Evolutionary conservation across 441 rosid genomes (phyloP).

Genomic region (Adansonia madagascariensis): DNA sequence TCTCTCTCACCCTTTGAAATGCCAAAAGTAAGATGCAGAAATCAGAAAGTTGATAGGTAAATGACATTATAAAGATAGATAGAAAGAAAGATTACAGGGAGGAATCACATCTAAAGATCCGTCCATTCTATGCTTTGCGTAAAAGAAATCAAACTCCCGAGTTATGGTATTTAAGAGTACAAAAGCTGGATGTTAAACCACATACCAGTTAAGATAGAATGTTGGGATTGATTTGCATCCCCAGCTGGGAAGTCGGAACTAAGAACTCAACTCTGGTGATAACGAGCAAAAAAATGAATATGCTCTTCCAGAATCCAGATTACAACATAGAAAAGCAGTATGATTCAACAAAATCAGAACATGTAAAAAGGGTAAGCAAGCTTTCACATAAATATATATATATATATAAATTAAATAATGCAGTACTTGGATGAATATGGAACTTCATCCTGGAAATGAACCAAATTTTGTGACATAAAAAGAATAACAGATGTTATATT

Average conservation of each 20-base stretch:
- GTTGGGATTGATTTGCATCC: conserved; percentile 1
- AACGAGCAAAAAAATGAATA: not conserved
- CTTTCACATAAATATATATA: not conserved
- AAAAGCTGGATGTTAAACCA: not conserved
- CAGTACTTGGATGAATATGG: not conserved
- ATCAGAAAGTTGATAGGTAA: conserved; percentile 19
- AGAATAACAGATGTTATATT: conserved; percentile 34
- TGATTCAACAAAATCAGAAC: not conserved
- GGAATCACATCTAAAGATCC: conserved; percentile 3
- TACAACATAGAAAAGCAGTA: not conserved
- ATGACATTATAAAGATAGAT: not conserved
- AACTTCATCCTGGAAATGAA: not conserved
- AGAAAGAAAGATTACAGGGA: not conserved
- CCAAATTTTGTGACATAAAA: not conserved
- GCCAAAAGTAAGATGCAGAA: conserved; percentile 33
- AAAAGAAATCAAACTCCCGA: not conserved
- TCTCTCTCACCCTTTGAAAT: conserved; percentile 20
- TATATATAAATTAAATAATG: not conserved
- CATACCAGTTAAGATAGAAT: not conserved
- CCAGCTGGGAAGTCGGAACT: not conserved
- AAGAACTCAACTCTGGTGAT: not conserved
- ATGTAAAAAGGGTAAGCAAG: not conserved
- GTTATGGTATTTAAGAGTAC: not conserved
- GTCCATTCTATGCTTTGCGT: conserved; percentile 1
- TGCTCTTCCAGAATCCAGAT: not conserved